Base-by-base conservation (phyloP, 495 filamentous ascomycete species). In the Staphylotrichum tortipilum region DNA sequence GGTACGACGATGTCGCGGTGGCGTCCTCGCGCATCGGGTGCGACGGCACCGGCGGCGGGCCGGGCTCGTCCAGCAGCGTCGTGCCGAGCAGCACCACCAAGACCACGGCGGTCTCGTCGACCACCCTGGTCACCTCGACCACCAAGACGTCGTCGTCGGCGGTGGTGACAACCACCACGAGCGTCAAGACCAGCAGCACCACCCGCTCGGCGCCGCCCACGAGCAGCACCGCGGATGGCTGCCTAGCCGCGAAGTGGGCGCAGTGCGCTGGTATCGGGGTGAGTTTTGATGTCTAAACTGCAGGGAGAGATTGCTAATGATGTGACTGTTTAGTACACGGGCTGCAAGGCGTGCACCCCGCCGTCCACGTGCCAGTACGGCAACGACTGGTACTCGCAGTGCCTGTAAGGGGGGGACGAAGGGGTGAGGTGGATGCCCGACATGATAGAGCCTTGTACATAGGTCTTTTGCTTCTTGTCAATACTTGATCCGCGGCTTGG, bases 1-100 rank as follows among this genome's bases (percentile, higher is more conserved):
- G 75, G 75, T 79, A 77, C 49, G 77, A 80, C 42, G 76, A 80
- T 43, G 68, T 79, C 47, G 53, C 40, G n/a, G 49, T 80, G 31
- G 61, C 59, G 55, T 67, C 67, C 40, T 70, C 55, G 28, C 60
- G 71, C 22, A 65, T 76, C 58, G 77, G 77, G 47, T 79, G 77
- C 64, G 2, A 12, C 26, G 26, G 26, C 26, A 7, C 26, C 26
- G 26, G 26, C 26, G n/a, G n/a, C n/a, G n/a, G n/a, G n/a, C 10
- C 26, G 6, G 26, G 26, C 10, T 5, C 6, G 6, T 28, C 26
- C 0, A 28, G 26, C 26, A 28, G 26, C 26, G 26, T 10, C 26
- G 26, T 10, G 6, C 26, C 26, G 6, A 28, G 26, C 26, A 28
- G 26, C 26, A 28, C 26, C 6, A 28, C 6, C 26, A 37, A 7